These are phyloP conservation scores for Hyaloscypha hepaticicola DNA, from an alignment of 495 filamentous ascomycete genomes.

Conservation along the genomic window DNA sequence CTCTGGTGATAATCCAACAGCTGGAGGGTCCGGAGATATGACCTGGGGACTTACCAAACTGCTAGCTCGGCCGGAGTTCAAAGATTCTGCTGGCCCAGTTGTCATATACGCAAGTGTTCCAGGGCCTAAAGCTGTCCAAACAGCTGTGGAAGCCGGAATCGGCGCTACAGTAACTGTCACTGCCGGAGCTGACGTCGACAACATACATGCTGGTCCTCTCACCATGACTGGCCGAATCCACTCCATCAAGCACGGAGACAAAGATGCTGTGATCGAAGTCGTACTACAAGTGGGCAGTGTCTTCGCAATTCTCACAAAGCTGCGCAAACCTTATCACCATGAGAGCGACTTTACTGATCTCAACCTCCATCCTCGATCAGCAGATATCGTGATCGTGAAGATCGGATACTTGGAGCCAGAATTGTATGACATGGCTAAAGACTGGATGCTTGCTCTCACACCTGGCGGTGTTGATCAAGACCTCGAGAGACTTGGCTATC, in stretches of 20 bases:
- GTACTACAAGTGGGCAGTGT: slow-evolving; percentile 54
- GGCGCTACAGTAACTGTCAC: slow-evolving; percentile 53
- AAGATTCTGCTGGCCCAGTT: slow-evolving; percentile 37
- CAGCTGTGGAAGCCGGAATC: slow-evolving; percentile 47
- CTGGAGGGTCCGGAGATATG: slow-evolving; percentile 56
- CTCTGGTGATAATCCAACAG: slow-evolving; percentile 58
- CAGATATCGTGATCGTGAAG: slow-evolving; percentile 57
- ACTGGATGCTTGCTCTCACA: slow-evolving; percentile 56
- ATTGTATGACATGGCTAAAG: slow-evolving; percentile 52
- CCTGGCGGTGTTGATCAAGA: slow-evolving; percentile 58
- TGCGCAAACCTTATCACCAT: slow-evolving; percentile 58
- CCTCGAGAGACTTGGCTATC: slow-evolving; percentile 47
- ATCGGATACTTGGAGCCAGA: slow-evolving; percentile 61
- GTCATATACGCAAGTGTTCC: slow-evolving; percentile 60
- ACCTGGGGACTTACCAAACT: slow-evolving; percentile 52
- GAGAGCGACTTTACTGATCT: slow-evolving; percentile 55
- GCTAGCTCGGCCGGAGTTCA: slow-evolving; percentile 49
- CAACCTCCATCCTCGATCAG: slow-evolving; percentile 43
- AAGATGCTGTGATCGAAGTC: slow-evolving; percentile 47
- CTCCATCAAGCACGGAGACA: slow-evolving; percentile 53
- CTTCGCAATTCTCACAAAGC: slow-evolving; percentile 54
- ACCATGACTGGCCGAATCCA: slow-evolving; percentile 54
- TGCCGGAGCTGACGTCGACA: slow-evolving; percentile 54
- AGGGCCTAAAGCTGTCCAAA: slow-evolving; percentile 45
- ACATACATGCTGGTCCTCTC: slow-evolving; percentile 50